Conservation (phyloP, 345 rosid species). For the Eucalyptus brandiana region DNA sequence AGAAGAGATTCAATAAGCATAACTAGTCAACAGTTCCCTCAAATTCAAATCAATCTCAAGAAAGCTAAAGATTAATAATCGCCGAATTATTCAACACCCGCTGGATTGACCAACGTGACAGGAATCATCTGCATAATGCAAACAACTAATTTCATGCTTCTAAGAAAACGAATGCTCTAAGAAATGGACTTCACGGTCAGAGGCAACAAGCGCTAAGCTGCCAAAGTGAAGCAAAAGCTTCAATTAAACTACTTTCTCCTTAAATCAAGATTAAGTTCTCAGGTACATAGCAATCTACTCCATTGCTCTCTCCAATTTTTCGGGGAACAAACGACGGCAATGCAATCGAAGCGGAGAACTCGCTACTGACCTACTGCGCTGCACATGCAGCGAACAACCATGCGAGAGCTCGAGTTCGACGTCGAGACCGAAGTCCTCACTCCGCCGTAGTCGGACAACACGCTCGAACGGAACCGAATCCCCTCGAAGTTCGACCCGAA, state of each 20-base stretch:
- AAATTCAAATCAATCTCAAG: neutral
- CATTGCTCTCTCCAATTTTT: neutral
- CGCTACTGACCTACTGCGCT: slow-evolving; percentile 27
- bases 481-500: slow-evolving; percentile 23
- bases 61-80: neutral
- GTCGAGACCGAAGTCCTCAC: slow-evolving; percentile 19
- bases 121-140: neutral
- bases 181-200: neutral
- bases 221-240: neutral
- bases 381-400: slow-evolving; percentile 59
- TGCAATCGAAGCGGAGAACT: neutral
- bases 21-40: neutral
- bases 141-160: neutral
- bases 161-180: neutral
- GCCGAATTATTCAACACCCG: neutral
- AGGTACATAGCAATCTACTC: neutral
- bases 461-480: slow-evolving; percentile 20
- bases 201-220: neutral
- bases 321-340: neutral
- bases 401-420: slow-evolving; percentile 27
- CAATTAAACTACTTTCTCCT: neutral
- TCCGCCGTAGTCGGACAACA: slow-evolving; percentile 16
- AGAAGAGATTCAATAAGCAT: neutral
- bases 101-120: neutral
- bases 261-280: neutral